Conservation (phyloP, 805 yeast species). For the Candida gorgasii region DNA sequence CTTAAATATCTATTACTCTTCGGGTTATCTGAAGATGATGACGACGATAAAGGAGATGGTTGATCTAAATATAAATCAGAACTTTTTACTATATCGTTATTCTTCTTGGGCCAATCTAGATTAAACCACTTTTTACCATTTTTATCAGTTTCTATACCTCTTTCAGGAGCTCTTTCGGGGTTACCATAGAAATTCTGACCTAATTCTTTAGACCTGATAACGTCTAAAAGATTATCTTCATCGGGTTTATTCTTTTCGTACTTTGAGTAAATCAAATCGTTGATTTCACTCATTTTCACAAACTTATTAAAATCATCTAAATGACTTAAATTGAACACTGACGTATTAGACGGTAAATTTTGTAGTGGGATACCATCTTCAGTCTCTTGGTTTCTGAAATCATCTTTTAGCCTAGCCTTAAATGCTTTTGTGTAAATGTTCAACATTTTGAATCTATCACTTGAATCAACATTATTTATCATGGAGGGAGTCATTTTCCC, state of each 20-base stretch:
- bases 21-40: slow-evolving; percentile 10
- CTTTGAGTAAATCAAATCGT: slow-evolving; percentile 30
- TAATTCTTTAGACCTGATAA: slow-evolving; percentile 27
- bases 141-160: too few species aligned
- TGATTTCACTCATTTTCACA: slow-evolving; percentile 34
- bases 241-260: slow-evolving; percentile 13
- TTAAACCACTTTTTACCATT: slow-evolving; percentile 17
- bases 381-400: slow-evolving; percentile 8
- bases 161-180: too few species aligned
- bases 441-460: slow-evolving; percentile 30
- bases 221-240: slow-evolving; percentile 26
- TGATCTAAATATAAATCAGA: slow-evolving; percentile 8
- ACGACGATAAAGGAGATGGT: slow-evolving; percentile 9
- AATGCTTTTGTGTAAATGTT: slow-evolving; percentile 22
- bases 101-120: slow-evolving; percentile 14
- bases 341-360: slow-evolving; percentile 15
- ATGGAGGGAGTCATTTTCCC: slow-evolving; percentile 18
- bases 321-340: slow-evolving; percentile 30
- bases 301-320: slow-evolving; percentile 38
- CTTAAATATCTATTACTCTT: slow-evolving; percentile 36
- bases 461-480: slow-evolving; percentile 11
- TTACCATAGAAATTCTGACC: slow-evolving; percentile 26
- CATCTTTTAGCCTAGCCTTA: slow-evolving; percentile 5
- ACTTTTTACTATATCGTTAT: slow-evolving; percentile 8
- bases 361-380: slow-evolving; percentile 20